Base-by-base conservation (phyloP, 2,329 filamentous ascomycete genomes). In the Rhexocercosporidium sp. region DNA sequence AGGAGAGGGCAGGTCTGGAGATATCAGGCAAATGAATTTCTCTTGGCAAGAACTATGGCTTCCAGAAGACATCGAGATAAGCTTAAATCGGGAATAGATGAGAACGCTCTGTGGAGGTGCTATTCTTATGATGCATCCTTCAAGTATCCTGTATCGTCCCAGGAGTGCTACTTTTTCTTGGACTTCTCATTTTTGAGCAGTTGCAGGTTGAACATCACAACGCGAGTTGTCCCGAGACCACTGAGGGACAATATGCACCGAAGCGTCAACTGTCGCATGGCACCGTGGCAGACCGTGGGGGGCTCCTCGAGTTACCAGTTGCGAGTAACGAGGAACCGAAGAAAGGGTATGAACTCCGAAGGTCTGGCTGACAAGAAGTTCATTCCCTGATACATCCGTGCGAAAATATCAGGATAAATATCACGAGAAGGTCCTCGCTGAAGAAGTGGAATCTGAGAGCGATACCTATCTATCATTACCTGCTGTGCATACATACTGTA, bases 51-150 rank as follows among this genome's bases (percentile, higher is more conserved):
- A 37, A 27, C 34, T 12, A 18, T 59, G 9, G 5, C 34, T 44
- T 44, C 53, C 44, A 27, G 56, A 41, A 59, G 56, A 59, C 20
- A 27, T 11, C 22, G n/a, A 59, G 56, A 59, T 44, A 44, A 44
- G 16, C 56, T 44, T 44, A 59, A 59, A 16, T 44, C 56, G n/a
- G 56, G 11, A 27, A 22, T 11, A 27, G 12, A 51, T 18, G 27
- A 9, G 49, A 53, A 29, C 5, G 9, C 5, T 37, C 34, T 37
- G 9, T 31, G 6, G 25, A 31, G 12, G 25, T 53, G 25, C 49
- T 31, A 16, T n/a, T 53, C 34, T 37, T 11, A 11, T 37, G 34
- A 11, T 37, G 34, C 34, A 37, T 11, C 34, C 34, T 37, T 37
- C 34, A 37, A 37, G 8, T 37, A 37, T 37, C 8, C 34, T 37